Conservation (phyloP, 352 stramenopile genomes). For the Lagenidium giganteum region DNA sequence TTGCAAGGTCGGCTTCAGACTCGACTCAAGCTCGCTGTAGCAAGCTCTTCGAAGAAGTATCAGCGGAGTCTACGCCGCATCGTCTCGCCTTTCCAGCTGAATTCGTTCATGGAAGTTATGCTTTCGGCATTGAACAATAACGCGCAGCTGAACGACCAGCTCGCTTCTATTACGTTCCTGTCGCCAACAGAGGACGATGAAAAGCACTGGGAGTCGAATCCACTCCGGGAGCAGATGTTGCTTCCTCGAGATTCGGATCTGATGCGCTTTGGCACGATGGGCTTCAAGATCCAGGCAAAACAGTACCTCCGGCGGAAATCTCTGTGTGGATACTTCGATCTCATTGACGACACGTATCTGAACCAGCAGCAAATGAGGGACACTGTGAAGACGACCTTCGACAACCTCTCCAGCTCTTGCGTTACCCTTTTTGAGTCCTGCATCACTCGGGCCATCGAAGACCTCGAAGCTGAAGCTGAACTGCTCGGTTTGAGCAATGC, state of each 20-base stretch:
- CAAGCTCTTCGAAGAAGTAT: no score
- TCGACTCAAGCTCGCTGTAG: no score
- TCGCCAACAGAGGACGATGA: constrained; percentile 35
- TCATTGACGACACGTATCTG: constrained; percentile 50
- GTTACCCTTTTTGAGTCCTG: constrained; percentile 39
- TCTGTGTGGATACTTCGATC: constrained; percentile 47
- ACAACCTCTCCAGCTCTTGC: constrained; percentile 34
- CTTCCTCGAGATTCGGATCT: constrained; percentile 28
- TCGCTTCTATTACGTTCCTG: background rate
- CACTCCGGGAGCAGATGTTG: constrained; percentile 20
- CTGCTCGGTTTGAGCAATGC: constrained; percentile 20
- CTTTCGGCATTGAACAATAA: no score
- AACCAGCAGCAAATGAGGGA: constrained; percentile 32
- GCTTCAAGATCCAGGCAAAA: constrained; percentile 25
- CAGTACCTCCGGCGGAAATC: constrained; percentile 36
- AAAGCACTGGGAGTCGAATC: constrained; percentile 22
- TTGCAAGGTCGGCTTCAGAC: no score
- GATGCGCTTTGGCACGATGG: constrained; percentile 17
- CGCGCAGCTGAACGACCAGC: constrained; percentile 1
- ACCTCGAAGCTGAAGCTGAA: constrained; percentile 25
- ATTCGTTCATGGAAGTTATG: no score
- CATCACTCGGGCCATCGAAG: constrained; percentile 25
- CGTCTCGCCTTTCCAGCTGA: no score
- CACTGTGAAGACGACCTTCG: no score
- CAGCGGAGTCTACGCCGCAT: no score